Evolutionary conservation across 2,329 filamentous ascomycete genomes (phyloP), one percentile per base, ranked within the genome.

Genomic region (Colletotrichum tropicale): DNA sequence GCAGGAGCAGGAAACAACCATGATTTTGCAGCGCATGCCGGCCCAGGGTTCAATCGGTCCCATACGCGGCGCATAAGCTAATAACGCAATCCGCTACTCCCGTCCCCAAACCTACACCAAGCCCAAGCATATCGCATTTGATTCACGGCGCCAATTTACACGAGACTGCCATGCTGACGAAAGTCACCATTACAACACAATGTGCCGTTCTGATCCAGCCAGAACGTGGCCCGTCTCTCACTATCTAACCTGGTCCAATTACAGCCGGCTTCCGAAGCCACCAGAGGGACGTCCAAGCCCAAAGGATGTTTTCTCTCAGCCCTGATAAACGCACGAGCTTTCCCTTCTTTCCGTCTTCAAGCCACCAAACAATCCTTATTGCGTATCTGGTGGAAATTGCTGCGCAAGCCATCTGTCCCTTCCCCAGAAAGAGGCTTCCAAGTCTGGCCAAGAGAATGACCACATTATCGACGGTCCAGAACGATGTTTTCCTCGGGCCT

Each of bases 341-440:
- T 62, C 2, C 9, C 21, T 12, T n/a, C 24, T 28, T 36, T 30
- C 24, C 43, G 6, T 48, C 52, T 32, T 21, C 8, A 70, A 70
- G 66, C 71, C 60, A 70, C 52, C 38, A 56, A 48, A 24, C 24
- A 48, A n/a, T 34, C 67, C 34, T 36, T 43, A 28, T 26, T 48
- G 60, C 21, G 61, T n/a, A n/a, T 48, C 8, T 26, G 36, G 71
- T 66, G 67, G 71, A 71, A 36, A 66, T 74, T 71, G 67, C 60
- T 43, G 16, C 18, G 32, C 71, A 62, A 71, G 52, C 68, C 68
- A 13, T 61, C 30, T 61, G 34, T 16, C 8, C 26, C 21, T 36
- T 66, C 60, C 60, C 26, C 28, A 43, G 16, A 30, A 18, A 58
- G 55, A 18, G 13, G 21, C 16, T 24, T 58, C 12, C 55, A 10